These are phyloP conservation scores for Eimeria brunetti DNA, from an alignment of 169 alveolate species.

Conservation along the genomic window DNA sequence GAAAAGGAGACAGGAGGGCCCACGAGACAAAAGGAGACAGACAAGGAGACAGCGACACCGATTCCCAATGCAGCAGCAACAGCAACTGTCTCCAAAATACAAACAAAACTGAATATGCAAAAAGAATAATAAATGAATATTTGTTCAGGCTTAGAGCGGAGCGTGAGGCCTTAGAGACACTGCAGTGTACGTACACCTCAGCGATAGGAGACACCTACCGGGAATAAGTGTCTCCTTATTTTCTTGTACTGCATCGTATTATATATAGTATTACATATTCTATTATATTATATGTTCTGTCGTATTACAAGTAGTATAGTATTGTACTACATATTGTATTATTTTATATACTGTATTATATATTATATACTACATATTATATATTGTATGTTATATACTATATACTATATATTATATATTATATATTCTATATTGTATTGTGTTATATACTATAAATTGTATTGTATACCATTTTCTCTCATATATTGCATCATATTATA, in stretches of 20 bases:
- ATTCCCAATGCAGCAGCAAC: background rate
- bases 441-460: no score
- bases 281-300: no score
- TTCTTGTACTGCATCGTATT: background rate
- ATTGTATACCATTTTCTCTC: background rate
- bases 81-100: background rate
- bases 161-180: background rate
- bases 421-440: no score
- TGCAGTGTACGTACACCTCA: conserved; percentile 38
- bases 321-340: no score
- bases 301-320: background rate
- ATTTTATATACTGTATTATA: no score
- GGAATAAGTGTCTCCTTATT: background rate
- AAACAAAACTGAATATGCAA: background rate
- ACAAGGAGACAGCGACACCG: background rate
- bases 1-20: background rate
- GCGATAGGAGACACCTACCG: background rate
- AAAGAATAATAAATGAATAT: background rate
- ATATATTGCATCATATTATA: no score
- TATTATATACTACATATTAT: no score
- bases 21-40: background rate
- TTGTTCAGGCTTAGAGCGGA: background rate
- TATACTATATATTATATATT: no score
- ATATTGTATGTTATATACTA: no score
- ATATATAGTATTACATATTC: no score